These are phyloP conservation scores for Annulohypoxylon moriforme DNA, from an alignment of 495 filamentous ascomycete genomes.

Conservation along the genomic window DNA sequence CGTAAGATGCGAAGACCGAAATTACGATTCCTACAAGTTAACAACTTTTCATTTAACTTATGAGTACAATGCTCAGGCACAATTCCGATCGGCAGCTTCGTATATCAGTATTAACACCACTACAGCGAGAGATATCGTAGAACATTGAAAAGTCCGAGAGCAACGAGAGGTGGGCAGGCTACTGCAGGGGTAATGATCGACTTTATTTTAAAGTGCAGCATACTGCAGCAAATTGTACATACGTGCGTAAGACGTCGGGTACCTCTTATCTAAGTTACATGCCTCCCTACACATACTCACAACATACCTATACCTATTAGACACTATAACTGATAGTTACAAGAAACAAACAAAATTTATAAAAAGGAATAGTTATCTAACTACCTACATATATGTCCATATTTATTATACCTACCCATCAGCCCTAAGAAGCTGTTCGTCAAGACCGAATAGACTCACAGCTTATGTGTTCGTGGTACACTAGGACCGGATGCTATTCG, in stretches of 20 bases:
- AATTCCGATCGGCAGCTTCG: conserved; percentile 23
- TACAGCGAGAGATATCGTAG: background rate
- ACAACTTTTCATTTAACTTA: background rate
- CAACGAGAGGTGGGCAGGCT: conserved; percentile 1
- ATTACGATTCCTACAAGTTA: conserved; percentile 7
- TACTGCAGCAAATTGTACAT: conserved; percentile 4
- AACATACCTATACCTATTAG: background rate
- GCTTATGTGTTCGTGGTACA: background rate
- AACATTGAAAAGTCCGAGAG: conserved; percentile 2
- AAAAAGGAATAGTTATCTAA: background rate
- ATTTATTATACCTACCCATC: background rate
- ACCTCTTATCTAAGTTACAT: background rate
- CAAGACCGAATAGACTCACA: background rate
- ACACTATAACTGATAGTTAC: background rate
- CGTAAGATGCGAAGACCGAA: background rate
- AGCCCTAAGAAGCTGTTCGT: background rate
- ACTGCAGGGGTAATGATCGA: conserved; percentile 22
- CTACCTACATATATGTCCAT: background rate
- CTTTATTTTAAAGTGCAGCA: conserved; percentile 23
- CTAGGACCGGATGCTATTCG: background rate
- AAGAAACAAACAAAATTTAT: background rate
- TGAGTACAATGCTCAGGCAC: conserved; percentile 5
- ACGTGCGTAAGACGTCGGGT: background rate
- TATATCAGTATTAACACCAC: background rate
- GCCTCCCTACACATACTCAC: background rate